Evolutionary conservation across 1,284 basidiomycete genomes (phyloP), one percentile per base, ranked within the genome.

Genomic region (Boletellus deceptivus): DNA sequence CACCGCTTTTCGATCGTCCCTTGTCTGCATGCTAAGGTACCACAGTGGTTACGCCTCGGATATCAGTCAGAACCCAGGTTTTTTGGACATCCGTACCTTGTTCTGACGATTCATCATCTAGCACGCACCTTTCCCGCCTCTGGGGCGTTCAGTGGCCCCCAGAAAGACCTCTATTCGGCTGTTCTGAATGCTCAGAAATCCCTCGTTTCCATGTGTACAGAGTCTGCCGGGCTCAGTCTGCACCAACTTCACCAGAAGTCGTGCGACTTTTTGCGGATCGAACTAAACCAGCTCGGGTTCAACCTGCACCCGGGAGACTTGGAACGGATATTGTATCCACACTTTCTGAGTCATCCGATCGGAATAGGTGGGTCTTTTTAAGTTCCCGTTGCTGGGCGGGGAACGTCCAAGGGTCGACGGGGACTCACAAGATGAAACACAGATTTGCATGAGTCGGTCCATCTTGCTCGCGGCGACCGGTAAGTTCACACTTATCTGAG

Each of bases 41-140:
- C 36, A 3, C 51, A 93, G 89, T 57, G 92, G 92, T 44, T 99
- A 99, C 65, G 93, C 93, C 2, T 94, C 92, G 38, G 96, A 99
- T 69, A 98, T 99, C 60, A 98, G 88, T 89, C 55, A 54, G 81
- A 49, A 67, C 13, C 37, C 29, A n/a, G 17, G 10, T 43, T 38
- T 22, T 50, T 37, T 53, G 14, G 42, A 24, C 14, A 11, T 13
- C 14, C 34, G 43, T 48, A 24, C 22, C 49, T 51, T 35, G 38
- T 18, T 43, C 55, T 62, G 11, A 59, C 51, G 43, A 13, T 49
- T 39, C 47, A 1, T 37, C 40, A 13, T 53, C 35, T 55, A 88
- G 86, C 94, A 7, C 89, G 96, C 37, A 94, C 95, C 14, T 98
- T 87, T 67, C 96, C 97, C 1, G 86, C 82, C 14, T 84, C 83